Evolutionary conservation across 139 green algal species (phyloP).

Genomic region (Zygnema cylindricum): DNA sequence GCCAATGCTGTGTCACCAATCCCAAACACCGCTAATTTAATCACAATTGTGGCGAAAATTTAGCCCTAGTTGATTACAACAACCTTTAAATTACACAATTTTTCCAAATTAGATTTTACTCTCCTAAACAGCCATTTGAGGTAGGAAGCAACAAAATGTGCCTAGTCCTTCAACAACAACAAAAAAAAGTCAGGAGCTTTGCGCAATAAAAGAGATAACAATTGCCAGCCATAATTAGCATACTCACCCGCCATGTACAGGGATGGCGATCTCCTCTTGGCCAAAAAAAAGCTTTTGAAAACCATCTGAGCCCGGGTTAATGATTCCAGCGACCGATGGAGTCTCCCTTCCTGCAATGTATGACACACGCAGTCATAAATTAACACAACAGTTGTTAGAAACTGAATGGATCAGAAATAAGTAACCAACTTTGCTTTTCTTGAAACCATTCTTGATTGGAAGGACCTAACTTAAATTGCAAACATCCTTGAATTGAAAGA

Average conservation of each 20-base stretch:
- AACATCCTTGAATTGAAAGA: no score
- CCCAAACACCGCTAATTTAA: neutral
- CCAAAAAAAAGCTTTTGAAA: conserved; percentile 96
- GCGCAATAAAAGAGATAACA: conserved; percentile 9
- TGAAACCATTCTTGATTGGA: no score
- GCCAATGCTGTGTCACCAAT: conserved; percentile 67
- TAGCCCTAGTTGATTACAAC: neutral
- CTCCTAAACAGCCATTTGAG: no score
- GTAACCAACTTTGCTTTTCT: no score
- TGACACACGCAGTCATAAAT: neutral
- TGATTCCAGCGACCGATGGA: conserved; percentile 85
- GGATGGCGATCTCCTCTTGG: conserved; percentile 86
- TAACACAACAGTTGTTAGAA: neutral
- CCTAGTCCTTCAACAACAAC: neutral
- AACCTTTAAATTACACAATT: neutral
- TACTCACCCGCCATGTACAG: conserved; percentile 69
- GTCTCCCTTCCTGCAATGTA: conserved; percentile 59
- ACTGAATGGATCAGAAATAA: no score
- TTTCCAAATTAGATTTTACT: no score
- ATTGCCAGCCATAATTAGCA: neutral
- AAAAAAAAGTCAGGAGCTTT: neutral
- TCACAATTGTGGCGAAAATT: neutral
- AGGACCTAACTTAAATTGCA: no score
- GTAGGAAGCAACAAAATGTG: no score
- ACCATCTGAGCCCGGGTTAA: conserved; percentile 79